Evolutionary conservation across 2,329 filamentous ascomycete species (phyloP).

Genomic region (Magnaporthales sp.): DNA sequence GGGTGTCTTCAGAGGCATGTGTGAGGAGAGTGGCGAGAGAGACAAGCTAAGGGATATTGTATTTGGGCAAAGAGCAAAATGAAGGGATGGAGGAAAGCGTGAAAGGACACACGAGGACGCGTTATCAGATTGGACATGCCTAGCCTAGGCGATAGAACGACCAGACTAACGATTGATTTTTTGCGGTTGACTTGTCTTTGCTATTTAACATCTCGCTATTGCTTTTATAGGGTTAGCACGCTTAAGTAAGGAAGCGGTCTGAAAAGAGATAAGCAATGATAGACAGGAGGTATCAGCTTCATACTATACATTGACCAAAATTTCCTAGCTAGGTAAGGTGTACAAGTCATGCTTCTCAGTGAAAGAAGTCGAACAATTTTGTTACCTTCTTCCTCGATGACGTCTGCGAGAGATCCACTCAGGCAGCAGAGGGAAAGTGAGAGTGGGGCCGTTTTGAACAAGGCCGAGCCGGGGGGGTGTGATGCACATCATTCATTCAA

Average conservation of each 20-base stretch:
- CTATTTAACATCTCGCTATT: too few species aligned
- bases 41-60: constrained; percentile 42
- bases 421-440: background rate
- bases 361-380: too few species aligned
- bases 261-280: too few species aligned
- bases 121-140: background rate
- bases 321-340: too few species aligned
- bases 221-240: too few species aligned
- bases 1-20: constrained; percentile 55
- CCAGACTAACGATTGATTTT: background rate
- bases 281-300: too few species aligned
- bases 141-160: background rate
- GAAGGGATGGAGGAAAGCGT: background rate
- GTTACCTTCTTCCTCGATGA: background rate
- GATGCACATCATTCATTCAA: background rate
- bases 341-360: too few species aligned
- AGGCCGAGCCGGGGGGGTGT: background rate
- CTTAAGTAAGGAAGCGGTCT: too few species aligned
- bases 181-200: too few species aligned
- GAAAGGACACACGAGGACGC: background rate
- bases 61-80: constrained; percentile 15
- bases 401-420: background rate
- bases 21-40: constrained; percentile 50
- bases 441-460: background rate
- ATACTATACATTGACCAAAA: too few species aligned